Evolutionary conservation across 257 asterid species (phyloP).

Genomic region (Lavandula angustifolia): DNA sequence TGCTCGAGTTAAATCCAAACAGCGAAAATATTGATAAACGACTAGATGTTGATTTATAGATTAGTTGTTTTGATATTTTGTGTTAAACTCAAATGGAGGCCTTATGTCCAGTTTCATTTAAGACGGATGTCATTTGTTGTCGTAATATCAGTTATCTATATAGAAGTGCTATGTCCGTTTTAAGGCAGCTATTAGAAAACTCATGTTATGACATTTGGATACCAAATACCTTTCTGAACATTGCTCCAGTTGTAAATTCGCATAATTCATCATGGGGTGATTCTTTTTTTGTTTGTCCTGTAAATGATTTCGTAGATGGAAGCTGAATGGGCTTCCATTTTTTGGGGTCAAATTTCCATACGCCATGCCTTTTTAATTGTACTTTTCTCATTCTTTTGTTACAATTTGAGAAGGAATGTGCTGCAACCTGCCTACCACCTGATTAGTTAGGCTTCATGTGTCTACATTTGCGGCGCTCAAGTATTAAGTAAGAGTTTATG

Average conservation of each 20-base stretch:
- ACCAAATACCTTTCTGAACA: not conserved
- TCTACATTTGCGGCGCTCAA: constrained; percentile 36
- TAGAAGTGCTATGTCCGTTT: not conserved
- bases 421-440: constrained; percentile 47
- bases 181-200: not conserved
- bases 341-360: constrained; percentile 17
- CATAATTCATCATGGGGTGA: not conserved
- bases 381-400: constrained; percentile 32
- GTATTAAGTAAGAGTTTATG: constrained; percentile 40
- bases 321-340: not conserved
- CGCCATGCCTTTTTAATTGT: constrained; percentile 13
- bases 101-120: not conserved
- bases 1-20: not conserved
- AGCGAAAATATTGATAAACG: not conserved
- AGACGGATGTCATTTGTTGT: not conserved
- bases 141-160: not conserved
- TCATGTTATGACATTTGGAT: not conserved
- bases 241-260: not conserved
- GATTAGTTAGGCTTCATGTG: constrained; percentile 41
- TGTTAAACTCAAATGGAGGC: not conserved
- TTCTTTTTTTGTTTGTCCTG: not conserved
- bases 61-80: no score
- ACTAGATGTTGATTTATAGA: not conserved
- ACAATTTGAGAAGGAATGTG: constrained; percentile 42
- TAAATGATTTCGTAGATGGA: not conserved